Conservation (phyloP, 2,329 filamentous ascomycete species). For the Cordyceps fumosorosea region DNA sequence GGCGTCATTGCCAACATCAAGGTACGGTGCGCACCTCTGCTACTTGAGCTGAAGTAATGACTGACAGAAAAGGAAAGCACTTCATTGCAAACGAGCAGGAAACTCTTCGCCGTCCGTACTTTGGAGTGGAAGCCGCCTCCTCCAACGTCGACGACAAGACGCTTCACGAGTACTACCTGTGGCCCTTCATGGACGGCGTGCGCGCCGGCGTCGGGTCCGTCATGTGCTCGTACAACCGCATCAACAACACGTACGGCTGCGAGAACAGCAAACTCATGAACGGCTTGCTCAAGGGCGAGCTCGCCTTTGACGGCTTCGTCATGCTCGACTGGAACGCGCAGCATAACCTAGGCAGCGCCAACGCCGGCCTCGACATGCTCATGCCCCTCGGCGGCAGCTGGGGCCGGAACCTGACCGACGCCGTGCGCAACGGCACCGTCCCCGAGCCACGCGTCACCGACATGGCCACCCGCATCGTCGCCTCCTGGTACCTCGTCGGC, state of each 20-base stretch:
- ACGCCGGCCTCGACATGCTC: conserved; percentile 62
- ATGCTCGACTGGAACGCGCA: conserved; percentile 64
- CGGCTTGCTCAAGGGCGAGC: conserved; percentile 56
- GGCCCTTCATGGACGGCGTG: conserved; percentile 58
- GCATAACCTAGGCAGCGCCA: conserved; percentile 49
- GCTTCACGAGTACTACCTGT: conserved; percentile 59
- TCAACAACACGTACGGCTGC: conserved; percentile 69
- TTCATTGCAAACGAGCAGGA: conserved; percentile 58
- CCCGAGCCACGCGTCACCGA: conserved; percentile 66
- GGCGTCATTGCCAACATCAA: conserved; percentile 75
- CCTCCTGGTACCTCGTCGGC: conserved; percentile 51
- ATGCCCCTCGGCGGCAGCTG: conserved; percentile 52
- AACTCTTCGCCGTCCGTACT: conserved; percentile 35
- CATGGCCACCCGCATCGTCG: conserved; percentile 66
- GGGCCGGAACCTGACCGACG: conserved; percentile 64
- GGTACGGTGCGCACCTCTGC: conserved; percentile 19
- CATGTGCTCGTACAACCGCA: conserved; percentile 66
- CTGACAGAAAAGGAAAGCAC: conserved; percentile 30
- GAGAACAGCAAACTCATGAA: conserved; percentile 66
- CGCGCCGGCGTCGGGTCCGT: conserved; percentile 49
- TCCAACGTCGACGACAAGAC: conserved; percentile 60
- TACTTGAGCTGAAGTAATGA: accelerated
- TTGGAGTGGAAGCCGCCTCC: conserved; percentile 45
- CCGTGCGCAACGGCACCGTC: conserved; percentile 71
- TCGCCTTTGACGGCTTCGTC: conserved; percentile 63